Conservation (phyloP, 2,329 filamentous ascomycete species). For the Aureobasidium sp. region DNA sequence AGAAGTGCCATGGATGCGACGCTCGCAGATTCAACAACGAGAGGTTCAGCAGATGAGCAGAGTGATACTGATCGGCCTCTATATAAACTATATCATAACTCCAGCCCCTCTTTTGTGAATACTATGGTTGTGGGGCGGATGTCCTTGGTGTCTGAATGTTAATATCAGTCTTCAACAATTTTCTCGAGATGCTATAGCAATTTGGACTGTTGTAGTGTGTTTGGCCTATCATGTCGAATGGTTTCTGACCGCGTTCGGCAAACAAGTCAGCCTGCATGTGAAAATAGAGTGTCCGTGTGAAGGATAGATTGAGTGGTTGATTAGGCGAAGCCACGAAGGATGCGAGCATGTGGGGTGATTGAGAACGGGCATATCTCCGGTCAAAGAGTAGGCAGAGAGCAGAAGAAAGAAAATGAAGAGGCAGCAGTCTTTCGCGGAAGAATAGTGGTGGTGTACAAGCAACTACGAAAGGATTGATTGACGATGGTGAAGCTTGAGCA, state of each 20-base stretch:
- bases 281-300: neutral
- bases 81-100: neutral
- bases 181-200: neutral
- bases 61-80: neutral
- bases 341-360: neutral
- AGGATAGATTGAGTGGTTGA: neutral
- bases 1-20: neutral
- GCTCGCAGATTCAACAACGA: neutral
- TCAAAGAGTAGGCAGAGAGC: neutral
- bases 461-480: too few species aligned
- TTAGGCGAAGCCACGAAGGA: slow-evolving; percentile 11
- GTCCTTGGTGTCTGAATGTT: neutral
- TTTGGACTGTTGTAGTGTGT: neutral
- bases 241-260: neutral
- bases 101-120: neutral
- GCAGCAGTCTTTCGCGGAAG: too few species aligned
- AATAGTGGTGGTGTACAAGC: too few species aligned
- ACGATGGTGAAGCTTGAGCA: too few species aligned
- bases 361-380: neutral
- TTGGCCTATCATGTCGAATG: neutral
- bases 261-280: neutral
- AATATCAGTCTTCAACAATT: neutral
- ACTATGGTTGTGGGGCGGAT: neutral
- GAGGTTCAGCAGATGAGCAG: neutral
- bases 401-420: too few species aligned